Conservation (phyloP, 2,329 filamentous ascomycete genomes). For the Parascedosporium putredinis region DNA sequence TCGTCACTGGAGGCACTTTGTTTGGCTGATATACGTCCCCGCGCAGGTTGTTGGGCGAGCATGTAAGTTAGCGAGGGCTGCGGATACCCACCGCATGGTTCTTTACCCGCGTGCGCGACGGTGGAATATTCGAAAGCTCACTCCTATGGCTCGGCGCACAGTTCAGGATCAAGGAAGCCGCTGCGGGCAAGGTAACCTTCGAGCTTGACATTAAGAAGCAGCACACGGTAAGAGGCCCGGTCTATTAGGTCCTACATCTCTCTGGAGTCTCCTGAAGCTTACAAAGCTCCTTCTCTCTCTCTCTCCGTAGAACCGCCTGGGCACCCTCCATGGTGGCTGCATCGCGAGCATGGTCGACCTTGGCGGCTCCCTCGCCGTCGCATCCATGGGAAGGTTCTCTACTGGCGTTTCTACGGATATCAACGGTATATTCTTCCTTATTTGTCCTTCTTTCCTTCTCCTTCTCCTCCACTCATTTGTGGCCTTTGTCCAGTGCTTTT, state of each 20-base stretch:
- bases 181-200: slow-evolving; percentile 60
- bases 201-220: slow-evolving; percentile 65
- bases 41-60: slow-evolving; percentile 28
- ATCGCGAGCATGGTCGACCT: slow-evolving; percentile 66
- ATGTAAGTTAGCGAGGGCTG: no score
- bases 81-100: no score
- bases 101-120: not conserved
- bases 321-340: slow-evolving; percentile 68
- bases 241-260: no score
- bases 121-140: no score
- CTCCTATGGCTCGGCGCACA: no score
- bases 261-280: not conserved
- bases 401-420: slow-evolving; percentile 57
- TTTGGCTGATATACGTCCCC: not conserved
- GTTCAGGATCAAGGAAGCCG: slow-evolving; percentile 57
- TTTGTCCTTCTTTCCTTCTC: no score
- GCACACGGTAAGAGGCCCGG: slow-evolving; percentile 62
- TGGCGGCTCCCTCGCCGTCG: slow-evolving; percentile 54
- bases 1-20: no score
- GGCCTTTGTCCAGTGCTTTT: not conserved
- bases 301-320: slow-evolving; percentile 54
- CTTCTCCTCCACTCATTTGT: no score
- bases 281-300: not conserved
- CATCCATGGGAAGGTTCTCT: slow-evolving; percentile 50
- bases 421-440: slow-evolving; percentile 42